Percentiles rank a stretch among this genome's conserved stretches.
phyloP scores from a whole-genome alignment of 73 alveolate genomes.

The Symbiodinium natans region DNA sequence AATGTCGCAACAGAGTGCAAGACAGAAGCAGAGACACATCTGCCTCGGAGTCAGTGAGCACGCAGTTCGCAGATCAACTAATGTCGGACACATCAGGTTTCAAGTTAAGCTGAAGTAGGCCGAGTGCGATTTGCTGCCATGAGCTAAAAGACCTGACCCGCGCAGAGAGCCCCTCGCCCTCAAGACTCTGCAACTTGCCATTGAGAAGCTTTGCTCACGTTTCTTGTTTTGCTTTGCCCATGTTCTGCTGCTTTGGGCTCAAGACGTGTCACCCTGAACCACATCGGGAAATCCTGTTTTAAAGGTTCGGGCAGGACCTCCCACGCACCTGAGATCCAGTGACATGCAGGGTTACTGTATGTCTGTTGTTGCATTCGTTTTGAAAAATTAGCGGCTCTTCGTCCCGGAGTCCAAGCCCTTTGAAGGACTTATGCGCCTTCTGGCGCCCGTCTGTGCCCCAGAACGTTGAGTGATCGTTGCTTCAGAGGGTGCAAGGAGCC shows the following conservation, averaged over 20 bases:
- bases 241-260: too few species aligned
- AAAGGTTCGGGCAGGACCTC: neutral
- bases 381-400: too few species aligned
- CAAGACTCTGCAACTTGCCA: neutral
- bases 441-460: neutral
- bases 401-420: too few species aligned
- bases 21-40: neutral
- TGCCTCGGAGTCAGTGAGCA: neutral
- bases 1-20: too few species aligned
- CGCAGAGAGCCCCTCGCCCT: neutral
- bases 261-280: slow-evolving; percentile 1
- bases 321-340: too few species aligned
- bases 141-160: neutral
- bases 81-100: neutral
- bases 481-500: too few species aligned
- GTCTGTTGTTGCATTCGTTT: too few species aligned
- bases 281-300: slow-evolving; percentile 5
- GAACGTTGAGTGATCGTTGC: neutral
- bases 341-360: too few species aligned
- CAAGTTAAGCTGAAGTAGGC: neutral
- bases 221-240: too few species aligned
- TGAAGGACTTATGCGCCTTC: neutral
- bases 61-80: neutral
- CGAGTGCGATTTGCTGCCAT: neutral
- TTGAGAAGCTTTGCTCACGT: neutral